These are phyloP conservation scores for Cyberlindnera xylosilytica DNA, from an alignment of 805 yeast genomes.

Conservation along the genomic window DNA sequence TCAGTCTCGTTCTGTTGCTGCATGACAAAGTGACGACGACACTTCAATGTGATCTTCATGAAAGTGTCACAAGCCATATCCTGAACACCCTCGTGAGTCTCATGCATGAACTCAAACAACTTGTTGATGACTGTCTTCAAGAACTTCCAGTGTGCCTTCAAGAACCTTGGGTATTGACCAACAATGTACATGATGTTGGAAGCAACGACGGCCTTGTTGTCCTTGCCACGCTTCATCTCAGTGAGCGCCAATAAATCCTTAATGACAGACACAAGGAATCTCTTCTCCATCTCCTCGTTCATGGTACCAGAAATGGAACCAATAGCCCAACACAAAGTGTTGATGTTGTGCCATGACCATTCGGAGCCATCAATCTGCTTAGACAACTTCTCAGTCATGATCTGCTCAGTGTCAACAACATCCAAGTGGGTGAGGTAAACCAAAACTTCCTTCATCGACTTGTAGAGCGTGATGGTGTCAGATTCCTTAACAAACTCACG, in stretches of 20 bases:
- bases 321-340: conserved; percentile 98
- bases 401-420: conserved; percentile 88
- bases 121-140: conserved; percentile 93
- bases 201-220: conserved; percentile 98
- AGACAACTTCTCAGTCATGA: conserved; percentile 88
- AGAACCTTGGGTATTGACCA: conserved; percentile 96
- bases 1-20: conserved; percentile 81
- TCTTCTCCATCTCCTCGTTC: conserved; percentile 96
- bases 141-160: conserved; percentile 98
- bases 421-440: conserved; percentile 95
- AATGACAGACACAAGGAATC: conserved; percentile 88
- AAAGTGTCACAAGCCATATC: conserved; percentile 99
- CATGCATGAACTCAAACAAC: conserved; percentile 98
- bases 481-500: conserved; percentile 95
- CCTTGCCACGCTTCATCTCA: conserved; percentile 95
- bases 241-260: conserved; percentile 89
- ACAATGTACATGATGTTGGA: conserved; percentile 99
- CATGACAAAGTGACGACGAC: conserved; percentile 92
- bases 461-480: conserved; percentile 93
- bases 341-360: conserved; percentile 99
- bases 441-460: conserved; percentile 91
- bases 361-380: conserved; percentile 93
- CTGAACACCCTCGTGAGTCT: conserved; percentile 99
- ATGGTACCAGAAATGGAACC: conserved; percentile 98
- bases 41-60: conserved; percentile 90